Conservation (phyloP, 148 eudicot genomes). For the Vaccinium vitisidaea region DNA sequence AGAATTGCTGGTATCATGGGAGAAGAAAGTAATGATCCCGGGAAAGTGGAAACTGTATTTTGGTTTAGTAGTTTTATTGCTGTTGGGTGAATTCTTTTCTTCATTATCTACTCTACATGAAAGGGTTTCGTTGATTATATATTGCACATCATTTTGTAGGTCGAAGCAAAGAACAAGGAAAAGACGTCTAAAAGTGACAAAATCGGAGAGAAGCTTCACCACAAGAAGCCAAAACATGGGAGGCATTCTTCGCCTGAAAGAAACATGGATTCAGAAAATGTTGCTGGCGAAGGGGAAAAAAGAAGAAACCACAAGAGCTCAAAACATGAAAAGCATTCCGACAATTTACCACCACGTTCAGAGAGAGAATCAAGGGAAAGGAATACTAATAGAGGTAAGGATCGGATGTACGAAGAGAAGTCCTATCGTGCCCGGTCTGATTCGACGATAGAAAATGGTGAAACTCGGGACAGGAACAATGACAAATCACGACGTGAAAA, state of each 20-base stretch:
- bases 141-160: conserved; percentile 34
- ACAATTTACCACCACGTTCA: conserved; percentile 30
- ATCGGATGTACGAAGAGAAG: conserved; percentile 20
- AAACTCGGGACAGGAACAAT: conserved; percentile 16
- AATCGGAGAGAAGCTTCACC: conserved; percentile 32
- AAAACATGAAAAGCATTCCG: conserved; percentile 17
- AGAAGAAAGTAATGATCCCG: background rate
- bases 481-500: conserved; percentile 33
- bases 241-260: conserved; percentile 54
- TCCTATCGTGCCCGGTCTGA: conserved; percentile 22
- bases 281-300: conserved; percentile 32
- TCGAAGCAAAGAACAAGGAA: conserved; percentile 60
- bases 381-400: conserved; percentile 26
- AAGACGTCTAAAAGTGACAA: conserved; percentile 42
- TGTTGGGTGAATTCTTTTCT: background rate
- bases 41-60: background rate
- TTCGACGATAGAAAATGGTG: background rate
- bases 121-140: background rate
- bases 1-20: background rate
- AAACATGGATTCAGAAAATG: conserved; percentile 38
- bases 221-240: conserved; percentile 50
- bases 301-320: conserved; percentile 34
- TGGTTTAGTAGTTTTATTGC: background rate
- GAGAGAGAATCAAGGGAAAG: conserved; percentile 38
- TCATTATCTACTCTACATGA: background rate